Evolutionary conservation across 345 rosid species (phyloP), one percentile per base, ranked within the genome.

Genomic region (Aegle marmelos): DNA sequence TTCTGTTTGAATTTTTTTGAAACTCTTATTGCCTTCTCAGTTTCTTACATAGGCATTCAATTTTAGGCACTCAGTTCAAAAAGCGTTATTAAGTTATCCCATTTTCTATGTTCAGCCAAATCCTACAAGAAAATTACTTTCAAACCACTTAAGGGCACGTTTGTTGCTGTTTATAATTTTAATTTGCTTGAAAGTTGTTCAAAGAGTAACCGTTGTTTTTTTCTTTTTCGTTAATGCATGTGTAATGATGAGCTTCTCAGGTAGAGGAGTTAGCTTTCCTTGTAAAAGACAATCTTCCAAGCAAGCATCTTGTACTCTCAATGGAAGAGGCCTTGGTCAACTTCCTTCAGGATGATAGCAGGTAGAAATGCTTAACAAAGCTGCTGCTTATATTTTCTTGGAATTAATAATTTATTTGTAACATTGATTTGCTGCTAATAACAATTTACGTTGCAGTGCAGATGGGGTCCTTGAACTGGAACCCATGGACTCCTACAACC

Each of bases 181-280:
- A 60, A 3, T 60, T 60, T 25, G 16, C 31, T 60, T 60, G 31
- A 60, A 59, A 22, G 31, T 27, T 60, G 64, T 9, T 60, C 10
- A 60, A 24, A 34, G 48, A 17, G 48, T 37, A 34, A 17, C 54
- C 5, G 5, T 70, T 70, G 1, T 50, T 70, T 28, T 50, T 10
- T 39, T 39, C 21, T 48, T 5, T 17, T 17, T 50, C 17, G 57
- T 16, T 39, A 22, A 36, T 34, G 6, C 27, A 25, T 50, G 48
- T 19, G 22, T 27, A 21, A 27, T 70, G 73, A 48, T 70, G 73
- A 48, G 24, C 59, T 48, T 72, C 70, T 45, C 78, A 91, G 91
- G 91, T 91, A 34, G 90, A 87, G 86, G 95, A 91, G 82, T 78
- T 91, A 88, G 95, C 93, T 27, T 86, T 36, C 57, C 88, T 91